Percentiles rank a stretch among this genome's conserved stretches.
phyloP scores from a whole-genome alignment of 1,139 yeast species.

The Geotrichum fermentans region DNA sequence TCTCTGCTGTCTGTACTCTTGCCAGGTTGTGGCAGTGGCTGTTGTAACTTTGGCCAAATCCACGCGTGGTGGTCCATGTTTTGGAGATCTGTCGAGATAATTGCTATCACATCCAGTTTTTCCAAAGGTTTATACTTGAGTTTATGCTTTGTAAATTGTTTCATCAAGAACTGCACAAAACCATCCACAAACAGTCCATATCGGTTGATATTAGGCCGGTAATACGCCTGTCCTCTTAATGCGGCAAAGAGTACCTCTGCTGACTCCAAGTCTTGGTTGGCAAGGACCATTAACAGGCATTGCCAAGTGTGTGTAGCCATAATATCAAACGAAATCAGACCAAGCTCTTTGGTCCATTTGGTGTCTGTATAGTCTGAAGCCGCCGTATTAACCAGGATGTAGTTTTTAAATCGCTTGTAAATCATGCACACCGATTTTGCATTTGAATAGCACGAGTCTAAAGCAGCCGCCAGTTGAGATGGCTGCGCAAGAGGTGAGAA shows the following conservation, averaged over 20 bases:
- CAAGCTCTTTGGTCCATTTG: not conserved
- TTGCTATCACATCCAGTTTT: constrained; percentile 29
- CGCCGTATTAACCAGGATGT: not conserved
- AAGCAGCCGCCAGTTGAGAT: constrained; percentile 7
- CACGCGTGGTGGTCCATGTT: constrained; percentile 27
- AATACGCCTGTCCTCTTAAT: constrained; percentile 2
- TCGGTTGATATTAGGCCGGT: not conserved
- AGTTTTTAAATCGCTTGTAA: constrained; percentile 4
- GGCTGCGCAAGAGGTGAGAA: constrained; percentile 18
- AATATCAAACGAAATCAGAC: constrained; percentile 6
- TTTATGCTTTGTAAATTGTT: constrained; percentile 1
- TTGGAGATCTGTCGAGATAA: constrained; percentile 30
- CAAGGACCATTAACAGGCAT: constrained; percentile 23
- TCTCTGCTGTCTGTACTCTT: not conserved
- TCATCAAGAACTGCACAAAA: constrained; percentile 11
- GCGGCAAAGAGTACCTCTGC: constrained; percentile 3
- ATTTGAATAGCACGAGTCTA: constrained; percentile 14
- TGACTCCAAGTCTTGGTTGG: constrained; percentile 21
- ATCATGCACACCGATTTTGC: constrained; percentile 14
- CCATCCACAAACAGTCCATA: constrained; percentile 18
- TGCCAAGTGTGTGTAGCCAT: constrained; percentile 24
- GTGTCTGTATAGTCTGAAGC: constrained; percentile 2
- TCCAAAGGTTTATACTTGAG: constrained; percentile 23
- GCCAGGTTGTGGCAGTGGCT: not conserved
- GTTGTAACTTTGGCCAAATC: constrained; percentile 24